phyloP scores from a whole-genome alignment of 2,329 filamentous ascomycete species.

The Pleurostoma richardsiae region DNA sequence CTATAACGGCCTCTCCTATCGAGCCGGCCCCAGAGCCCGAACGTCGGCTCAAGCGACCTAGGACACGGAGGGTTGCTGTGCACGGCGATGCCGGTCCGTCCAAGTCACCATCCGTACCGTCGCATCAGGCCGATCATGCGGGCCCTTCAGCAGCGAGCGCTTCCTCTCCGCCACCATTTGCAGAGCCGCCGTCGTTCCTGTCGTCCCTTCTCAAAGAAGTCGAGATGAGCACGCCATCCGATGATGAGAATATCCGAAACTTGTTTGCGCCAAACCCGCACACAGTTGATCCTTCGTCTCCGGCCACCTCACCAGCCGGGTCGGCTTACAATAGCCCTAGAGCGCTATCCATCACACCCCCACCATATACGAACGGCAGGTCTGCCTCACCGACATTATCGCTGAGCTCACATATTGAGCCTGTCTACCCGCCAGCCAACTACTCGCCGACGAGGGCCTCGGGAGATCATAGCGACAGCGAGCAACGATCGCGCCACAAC shows the following conservation, averaged over 20 bases:
- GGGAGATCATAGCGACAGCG: conserved; percentile 41
- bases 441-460: conserved; percentile 56
- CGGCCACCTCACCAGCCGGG: conserved; percentile 55
- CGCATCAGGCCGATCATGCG: conserved; percentile 9
- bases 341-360: conserved; percentile 64
- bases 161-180: conserved; percentile 24
- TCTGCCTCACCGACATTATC: conserved; percentile 62
- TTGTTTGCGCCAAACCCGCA: conserved; percentile 28
- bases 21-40: conserved; percentile 68
- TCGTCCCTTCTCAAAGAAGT: conserved; percentile 86
- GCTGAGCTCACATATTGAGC: conserved; percentile 67
- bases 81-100: conserved; percentile 40
- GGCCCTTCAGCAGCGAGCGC: conserved; percentile 10
- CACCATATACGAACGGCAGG: conserved; percentile 55
- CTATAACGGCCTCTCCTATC: conserved; percentile 64
- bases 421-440: conserved; percentile 68
- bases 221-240: conserved; percentile 57
- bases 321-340: conserved; percentile 64
- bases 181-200: conserved; percentile 70
- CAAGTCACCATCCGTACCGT: conserved; percentile 10
- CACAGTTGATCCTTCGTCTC: conserved; percentile 22
- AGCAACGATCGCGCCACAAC: conserved; percentile 18
- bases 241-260: conserved; percentile 46
- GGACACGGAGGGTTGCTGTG: conserved; percentile 62
- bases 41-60: conserved; percentile 80